Evolutionary conservation across 2,329 filamentous ascomycete species (phyloP).

Genomic region (Sporothrix brasiliensis): DNA sequence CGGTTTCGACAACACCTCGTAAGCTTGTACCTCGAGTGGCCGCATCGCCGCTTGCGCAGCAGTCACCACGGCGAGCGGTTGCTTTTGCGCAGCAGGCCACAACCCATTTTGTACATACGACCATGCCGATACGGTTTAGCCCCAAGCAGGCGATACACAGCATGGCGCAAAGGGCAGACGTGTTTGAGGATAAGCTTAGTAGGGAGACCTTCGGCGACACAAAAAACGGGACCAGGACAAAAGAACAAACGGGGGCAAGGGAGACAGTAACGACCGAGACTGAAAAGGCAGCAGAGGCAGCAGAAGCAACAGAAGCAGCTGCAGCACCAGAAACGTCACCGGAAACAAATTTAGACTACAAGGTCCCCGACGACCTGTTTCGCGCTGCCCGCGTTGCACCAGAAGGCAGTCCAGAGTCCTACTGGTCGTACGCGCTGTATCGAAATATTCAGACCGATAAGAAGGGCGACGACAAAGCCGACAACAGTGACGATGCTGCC

Average conservation of each 20-base stretch:
- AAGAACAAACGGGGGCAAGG: not conserved
- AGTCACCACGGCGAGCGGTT: not conserved
- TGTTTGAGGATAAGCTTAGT: not conserved
- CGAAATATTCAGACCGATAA: constrained; percentile 52
- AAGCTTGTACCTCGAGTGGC: not conserved
- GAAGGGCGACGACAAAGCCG: constrained; percentile 36
- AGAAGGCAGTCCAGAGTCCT: constrained; percentile 54
- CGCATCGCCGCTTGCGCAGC: not conserved
- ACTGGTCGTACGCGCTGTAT: constrained; percentile 72
- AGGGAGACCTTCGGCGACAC: not conserved
- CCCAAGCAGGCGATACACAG: not conserved
- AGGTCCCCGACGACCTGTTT: constrained; percentile 53
- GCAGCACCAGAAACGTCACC: constrained; percentile 40
- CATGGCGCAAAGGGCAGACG: not conserved
- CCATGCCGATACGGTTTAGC: constrained; percentile 2
- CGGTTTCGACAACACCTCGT: not conserved
- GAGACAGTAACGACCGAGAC: not conserved
- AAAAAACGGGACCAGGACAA: not conserved
- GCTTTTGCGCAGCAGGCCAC: constrained; percentile 7
- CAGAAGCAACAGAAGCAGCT: constrained; percentile 6
- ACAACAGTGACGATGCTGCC: not conserved
- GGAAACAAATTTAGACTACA: constrained; percentile 48
- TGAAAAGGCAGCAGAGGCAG: not conserved
- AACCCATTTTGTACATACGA: not conserved
- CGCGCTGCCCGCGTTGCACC: constrained; percentile 52